Evolutionary conservation across 441 rosid genomes (phyloP), one percentile per base, ranked within the genome.

Genomic region (Pelargonium australe): DNA sequence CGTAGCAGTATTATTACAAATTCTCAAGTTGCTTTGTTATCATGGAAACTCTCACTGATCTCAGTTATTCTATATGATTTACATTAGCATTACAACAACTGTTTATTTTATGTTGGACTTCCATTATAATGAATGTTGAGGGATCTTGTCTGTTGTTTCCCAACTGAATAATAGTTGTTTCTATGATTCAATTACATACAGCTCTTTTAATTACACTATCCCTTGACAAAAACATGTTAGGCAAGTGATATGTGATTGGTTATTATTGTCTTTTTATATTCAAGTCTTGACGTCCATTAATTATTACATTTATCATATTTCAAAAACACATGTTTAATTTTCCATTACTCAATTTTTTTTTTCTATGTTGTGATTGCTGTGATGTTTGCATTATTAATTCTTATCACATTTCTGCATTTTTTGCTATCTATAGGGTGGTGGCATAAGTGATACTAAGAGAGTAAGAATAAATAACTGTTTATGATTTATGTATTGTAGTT

Each of bases 61-160:
- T 55, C 25, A 55, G 7, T 55, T 55, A n/a, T 55, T 55, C 16
- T 53, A 53, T 53, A 53, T 14, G 58, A 14, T 14, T 4, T 53
- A 14, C 58, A 53, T 53, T 34, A 5, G 40, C 40, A 53, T 14
- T 13, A 5, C 17, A 17, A 13, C 7, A 0, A 53, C 58, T 9
- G 14, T 53, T 53, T 53, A n/a, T 53, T 53, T 53, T 53, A 53
- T 53, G 58, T 14, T n/a, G 16, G 58, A 14, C 58, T 53, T 53
- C 58, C 16, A 13, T 53, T 20, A 53, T 53, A 14, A 53, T 53
- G 58, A 53, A 13, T 53, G 19, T 53, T n/a, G 3, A 53, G 16
- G 8, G 2, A 7, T 53, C 4, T 53, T 1, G 55, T 12, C 14
- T 12, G 5, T 8, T 47, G 17, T 53, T 1, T 53, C n/a, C 19